These are phyloP conservation scores for Dichomitus squalens DNA, from an alignment of 1,284 basidiomycete genomes.

Conservation along the genomic window DNA sequence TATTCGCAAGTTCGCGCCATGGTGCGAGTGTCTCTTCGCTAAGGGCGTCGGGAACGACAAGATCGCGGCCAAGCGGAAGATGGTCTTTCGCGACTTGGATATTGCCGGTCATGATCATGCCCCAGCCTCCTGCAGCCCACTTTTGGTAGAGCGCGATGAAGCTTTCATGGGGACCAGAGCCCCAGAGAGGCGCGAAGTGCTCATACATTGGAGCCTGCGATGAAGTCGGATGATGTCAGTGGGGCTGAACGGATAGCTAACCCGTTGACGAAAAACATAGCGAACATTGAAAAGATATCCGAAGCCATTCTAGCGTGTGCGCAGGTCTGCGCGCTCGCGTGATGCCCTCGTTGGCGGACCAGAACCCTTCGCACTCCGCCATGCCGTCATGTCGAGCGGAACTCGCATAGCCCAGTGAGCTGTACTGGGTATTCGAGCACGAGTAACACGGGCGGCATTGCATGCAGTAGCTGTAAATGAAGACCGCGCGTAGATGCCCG, in stretches of 20 bases:
- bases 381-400: too few species aligned
- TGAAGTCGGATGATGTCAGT: conserved; percentile 29
- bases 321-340: too few species aligned
- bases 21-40: conserved; percentile 46
- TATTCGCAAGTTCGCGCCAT: conserved; percentile 53
- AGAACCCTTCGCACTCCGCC: too few species aligned
- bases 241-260: too few species aligned
- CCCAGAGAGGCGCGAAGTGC: conserved; percentile 66
- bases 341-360: too few species aligned
- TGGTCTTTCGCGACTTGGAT: conserved; percentile 76
- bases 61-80: conserved; percentile 81
- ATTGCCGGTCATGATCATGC: conserved; percentile 91
- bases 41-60: conserved; percentile 57
- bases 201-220: conserved; percentile 82
- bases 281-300: background rate
- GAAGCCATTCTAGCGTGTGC: too few species aligned
- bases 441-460: too few species aligned
- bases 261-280: too few species aligned
- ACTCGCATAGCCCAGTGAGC: too few species aligned
- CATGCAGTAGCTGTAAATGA: too few species aligned
- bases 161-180: conserved; percentile 71
- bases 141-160: conserved; percentile 72
- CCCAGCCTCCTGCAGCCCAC: conserved; percentile 85
- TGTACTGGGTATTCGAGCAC: too few species aligned
- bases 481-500: too few species aligned